These are phyloP conservation scores for Botrytis squamosa DNA, from an alignment of 2,329 filamentous ascomycete genomes.

Conservation along the genomic window DNA sequence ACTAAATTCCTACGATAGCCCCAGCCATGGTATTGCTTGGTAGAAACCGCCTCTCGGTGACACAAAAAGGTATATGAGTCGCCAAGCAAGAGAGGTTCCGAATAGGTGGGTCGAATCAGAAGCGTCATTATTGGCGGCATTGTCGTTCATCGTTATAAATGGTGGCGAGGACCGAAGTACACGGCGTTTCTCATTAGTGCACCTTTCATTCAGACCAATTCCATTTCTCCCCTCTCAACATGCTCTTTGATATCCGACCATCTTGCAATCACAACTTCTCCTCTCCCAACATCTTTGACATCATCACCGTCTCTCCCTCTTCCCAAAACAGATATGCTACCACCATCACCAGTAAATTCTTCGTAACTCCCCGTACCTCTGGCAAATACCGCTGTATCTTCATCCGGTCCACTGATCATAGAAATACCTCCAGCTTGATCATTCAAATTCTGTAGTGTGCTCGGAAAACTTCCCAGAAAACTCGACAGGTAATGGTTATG, in stretches of 20 bases:
- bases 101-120: not conserved
- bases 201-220: constrained; percentile 29
- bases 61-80: not conserved
- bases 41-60: not conserved
- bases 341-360: constrained; percentile 61
- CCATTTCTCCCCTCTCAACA: constrained; percentile 27
- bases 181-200: not conserved
- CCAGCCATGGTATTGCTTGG: no score
- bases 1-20: not conserved
- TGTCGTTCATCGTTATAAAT: not conserved
- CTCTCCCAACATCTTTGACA: constrained; percentile 50
- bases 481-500: constrained; percentile 81
- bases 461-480: constrained; percentile 81
- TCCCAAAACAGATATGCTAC: constrained; percentile 79
- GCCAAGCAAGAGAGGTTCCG: not conserved
- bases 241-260: constrained; percentile 42
- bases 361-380: constrained; percentile 63
- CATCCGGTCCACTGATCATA: constrained; percentile 89
- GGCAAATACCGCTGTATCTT: constrained; percentile 81
- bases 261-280: constrained; percentile 36
- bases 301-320: constrained; percentile 64
- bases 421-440: constrained; percentile 85
- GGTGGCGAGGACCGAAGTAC: no score
- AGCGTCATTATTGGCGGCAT: not conserved
- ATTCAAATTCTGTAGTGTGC: constrained; percentile 77